These are phyloP conservation scores for Fusarium sp. DNA, from an alignment of 2,329 filamentous ascomycete species.

Conservation along the genomic window DNA sequence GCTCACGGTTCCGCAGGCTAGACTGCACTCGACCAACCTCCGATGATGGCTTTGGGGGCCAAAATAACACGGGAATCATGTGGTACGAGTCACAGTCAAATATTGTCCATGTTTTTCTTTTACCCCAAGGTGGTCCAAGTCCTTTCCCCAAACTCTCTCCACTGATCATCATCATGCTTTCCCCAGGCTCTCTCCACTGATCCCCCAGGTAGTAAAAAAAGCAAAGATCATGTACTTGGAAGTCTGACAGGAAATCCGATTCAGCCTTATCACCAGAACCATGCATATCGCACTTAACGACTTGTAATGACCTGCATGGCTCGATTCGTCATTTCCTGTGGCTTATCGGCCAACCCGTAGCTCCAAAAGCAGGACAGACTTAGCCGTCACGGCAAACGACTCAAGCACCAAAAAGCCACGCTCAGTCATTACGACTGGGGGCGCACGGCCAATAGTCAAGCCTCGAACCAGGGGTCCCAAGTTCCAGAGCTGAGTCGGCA, in stretches of 20 bases:
- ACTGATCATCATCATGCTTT: neutral
- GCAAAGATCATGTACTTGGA: neutral
- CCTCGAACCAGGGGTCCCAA: neutral
- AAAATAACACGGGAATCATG: neutral
- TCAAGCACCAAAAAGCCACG: neutral
- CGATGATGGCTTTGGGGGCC: neutral
- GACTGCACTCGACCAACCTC: neutral
- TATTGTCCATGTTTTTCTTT: neutral
- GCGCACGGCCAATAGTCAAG: neutral
- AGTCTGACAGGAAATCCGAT: neutral
- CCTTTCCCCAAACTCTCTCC: neutral
- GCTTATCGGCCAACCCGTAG: neutral
- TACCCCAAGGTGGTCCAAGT: neutral
- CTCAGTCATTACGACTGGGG: neutral
- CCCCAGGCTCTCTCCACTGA: neutral
- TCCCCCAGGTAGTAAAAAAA: neutral
- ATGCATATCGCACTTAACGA: neutral
- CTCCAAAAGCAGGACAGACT: neutral
- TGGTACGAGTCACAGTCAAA: neutral
- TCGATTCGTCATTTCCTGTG: neutral
- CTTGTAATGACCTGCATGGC: neutral
- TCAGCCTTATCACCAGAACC: neutral
- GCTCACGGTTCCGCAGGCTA: neutral
- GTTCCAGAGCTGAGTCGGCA: neutral
- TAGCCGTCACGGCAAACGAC: neutral